Base-by-base conservation (phyloP, 1,284 basidiomycete genomes). In the Ceratobasidium sp. region DNA sequence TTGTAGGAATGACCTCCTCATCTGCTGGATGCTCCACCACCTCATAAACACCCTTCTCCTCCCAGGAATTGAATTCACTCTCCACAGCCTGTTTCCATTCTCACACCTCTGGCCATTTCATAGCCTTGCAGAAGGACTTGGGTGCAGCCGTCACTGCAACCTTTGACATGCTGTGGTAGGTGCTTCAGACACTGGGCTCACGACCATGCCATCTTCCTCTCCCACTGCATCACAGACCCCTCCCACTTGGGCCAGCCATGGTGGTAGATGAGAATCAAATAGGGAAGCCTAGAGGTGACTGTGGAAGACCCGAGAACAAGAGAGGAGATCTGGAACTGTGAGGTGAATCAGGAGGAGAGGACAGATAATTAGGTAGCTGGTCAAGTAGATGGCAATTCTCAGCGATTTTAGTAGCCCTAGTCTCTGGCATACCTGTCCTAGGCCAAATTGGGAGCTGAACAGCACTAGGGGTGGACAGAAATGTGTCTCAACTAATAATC, bases 61-160 rank as follows among this genome's bases (percentile, higher is more conserved):
- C 54, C 54, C 29, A 71, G 17, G 32, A 57, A 2, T 37, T 8
- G 40, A 25, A 51, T 15, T 25, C 65, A 22, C 15, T 25, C 6
- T 52, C 34, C 4, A 32, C 22, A 25, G 29, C 65, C 65, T n/a
- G n/a, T 29, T 25, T 11, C 65, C 65, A 67, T 52, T 15, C 15
- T 11, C 13, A 8, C 9, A 29, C 29, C 44, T 67, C 65, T 32
- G 43, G 44, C 13, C 65, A 8, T 2, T 52, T 5, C 46, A 67
- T 67, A 19, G 65, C 65, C 37, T 11, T 52, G 52, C 15, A n/a
- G 52, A 11, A 46, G n/a, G n/a, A n/a, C n/a, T n/a, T n/a, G n/a
- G n/a, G n/a, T n/a, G n/a, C n/a, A n/a, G n/a, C n/a, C n/a, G n/a
- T n/a, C n/a, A n/a, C n/a, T n/a, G n/a, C n/a, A n/a, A n/a, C n/a